Evolutionary conservation across 257 asterid genomes (phyloP), one percentile per base, ranked within the genome.

Genomic region (Plantago elongata): DNA sequence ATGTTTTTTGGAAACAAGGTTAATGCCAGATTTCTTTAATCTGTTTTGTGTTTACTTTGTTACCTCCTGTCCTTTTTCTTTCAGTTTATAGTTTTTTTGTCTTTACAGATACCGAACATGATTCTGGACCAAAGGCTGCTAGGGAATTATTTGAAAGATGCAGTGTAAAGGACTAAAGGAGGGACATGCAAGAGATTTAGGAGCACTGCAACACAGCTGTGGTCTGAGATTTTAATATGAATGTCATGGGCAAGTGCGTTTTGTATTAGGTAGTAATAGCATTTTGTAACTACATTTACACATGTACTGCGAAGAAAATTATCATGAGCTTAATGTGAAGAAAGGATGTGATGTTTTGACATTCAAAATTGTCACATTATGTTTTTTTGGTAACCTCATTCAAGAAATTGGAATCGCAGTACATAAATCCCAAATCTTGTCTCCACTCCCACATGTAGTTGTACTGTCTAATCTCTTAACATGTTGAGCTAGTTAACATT

Each of bases 1-100:
- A 87, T 89, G 30, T 93, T 84, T 69, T 93, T 81, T 4, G 99
- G 99, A n/a, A 75, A 89, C 81, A 93, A 85, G 95, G 99, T 84
- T 64, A 37, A 71, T 43, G 29, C 8, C 12, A n/a, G 48, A 14
- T 37, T 44, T 38, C 14, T 44, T 49, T 45, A 18, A n/a, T 15
- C 59, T 66, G 49, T n/a, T 40, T n/a, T 15, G 57, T 66, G 49
- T 22, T 45, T 45, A 12, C 49, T 16, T 15, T 16, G 27, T 48
- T 51, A 29, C 16, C 11, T 8, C 54, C 13, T 51, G 61, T 45
- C 47, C 13, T 7, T 54, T 42, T 51, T 62, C 30, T 62, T 54
- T 45, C 40, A 51, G 70, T 64, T 78, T 61, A 74, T 30, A 47
- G 16, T 56, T 51, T 64, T 56, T 51, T 64, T 48, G 18, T 52